A percentile compares a stretch with the other conserved stretches of the same genome.
Evolutionary conservation across 352 stramenopile species (phyloP).

Genomic region (Aphanomyces invadans): DNA sequence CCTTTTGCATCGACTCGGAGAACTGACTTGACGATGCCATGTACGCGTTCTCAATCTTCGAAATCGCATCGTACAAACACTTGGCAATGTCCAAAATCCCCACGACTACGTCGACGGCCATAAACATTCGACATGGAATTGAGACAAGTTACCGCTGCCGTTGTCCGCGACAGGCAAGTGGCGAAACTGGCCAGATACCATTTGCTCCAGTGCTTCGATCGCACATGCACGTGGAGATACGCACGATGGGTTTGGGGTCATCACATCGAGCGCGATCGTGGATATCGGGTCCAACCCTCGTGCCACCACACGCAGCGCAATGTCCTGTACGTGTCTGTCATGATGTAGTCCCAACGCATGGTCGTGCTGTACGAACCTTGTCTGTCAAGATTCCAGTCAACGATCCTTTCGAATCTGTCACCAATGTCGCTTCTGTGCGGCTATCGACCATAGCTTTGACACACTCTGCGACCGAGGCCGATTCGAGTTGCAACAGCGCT

Average conservation of each 20-base stretch:
- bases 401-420: slow-evolving; percentile 80
- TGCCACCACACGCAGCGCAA: slow-evolving; percentile 90
- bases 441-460: slow-evolving; percentile 83
- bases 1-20: slow-evolving; percentile 71
- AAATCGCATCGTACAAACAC: slow-evolving; percentile 97
- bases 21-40: slow-evolving; percentile 61
- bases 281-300: slow-evolving; percentile 67
- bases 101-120: slow-evolving; percentile 58
- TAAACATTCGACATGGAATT: no score
- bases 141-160: slow-evolving; percentile 16
- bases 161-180: slow-evolving; percentile 93
- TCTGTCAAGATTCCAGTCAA: slow-evolving; percentile 95
- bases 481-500: slow-evolving; percentile 66
- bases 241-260: slow-evolving; percentile 93
- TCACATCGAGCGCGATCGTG: slow-evolving; percentile 84
- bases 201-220: slow-evolving; percentile 95
- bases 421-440: slow-evolving; percentile 87
- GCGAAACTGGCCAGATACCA: slow-evolving; percentile 94
- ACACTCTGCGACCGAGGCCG: slow-evolving; percentile 58
- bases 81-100: slow-evolving; percentile 97
- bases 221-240: slow-evolving; percentile 88
- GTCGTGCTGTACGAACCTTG: slow-evolving; percentile 37
- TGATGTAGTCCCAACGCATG: no score
- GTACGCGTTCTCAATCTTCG: slow-evolving; percentile 90
- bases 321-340: slow-evolving; percentile 87